phyloP scores from a whole-genome alignment of 2,329 filamentous ascomycete species.

The Penicillium brevicompactum region DNA sequence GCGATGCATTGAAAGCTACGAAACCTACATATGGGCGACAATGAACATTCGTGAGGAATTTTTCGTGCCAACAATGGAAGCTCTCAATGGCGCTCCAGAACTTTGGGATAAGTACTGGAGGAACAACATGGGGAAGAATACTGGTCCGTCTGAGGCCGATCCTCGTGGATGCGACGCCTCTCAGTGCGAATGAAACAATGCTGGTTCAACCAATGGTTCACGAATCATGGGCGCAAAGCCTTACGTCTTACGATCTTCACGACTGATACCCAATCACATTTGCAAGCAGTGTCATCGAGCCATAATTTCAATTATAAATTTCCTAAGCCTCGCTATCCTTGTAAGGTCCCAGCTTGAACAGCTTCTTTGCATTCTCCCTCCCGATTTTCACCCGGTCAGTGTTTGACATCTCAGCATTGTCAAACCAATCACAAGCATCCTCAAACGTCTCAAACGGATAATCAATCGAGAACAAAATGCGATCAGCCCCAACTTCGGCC shows the following conservation, averaged over 20 bases:
- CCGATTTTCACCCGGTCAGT: constrained; percentile 46
- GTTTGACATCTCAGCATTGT: constrained; percentile 41
- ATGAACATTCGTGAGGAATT: constrained; percentile 16
- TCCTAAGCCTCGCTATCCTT: constrained; percentile 33
- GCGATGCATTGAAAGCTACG: constrained; percentile 25
- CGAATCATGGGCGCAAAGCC: not conserved
- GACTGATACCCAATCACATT: not conserved
- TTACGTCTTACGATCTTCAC: not conserved
- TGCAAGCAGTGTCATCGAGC: not conserved
- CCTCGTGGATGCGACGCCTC: too few species aligned
- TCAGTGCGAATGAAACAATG: too few species aligned
- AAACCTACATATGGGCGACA: constrained; percentile 15
- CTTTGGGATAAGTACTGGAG: constrained; percentile 11
- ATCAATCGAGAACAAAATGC: constrained; percentile 46
- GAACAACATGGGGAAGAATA: not conserved
- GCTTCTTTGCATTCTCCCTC: constrained; percentile 49
- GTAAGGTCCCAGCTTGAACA: constrained; percentile 42
- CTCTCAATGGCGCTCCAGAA: constrained; percentile 11
- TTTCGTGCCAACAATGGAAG: constrained; percentile 12
- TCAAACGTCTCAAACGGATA: constrained; percentile 45
- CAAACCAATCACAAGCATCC: constrained; percentile 49
- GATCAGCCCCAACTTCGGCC: constrained; percentile 41
- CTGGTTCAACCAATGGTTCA: not conserved
- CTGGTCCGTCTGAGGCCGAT: not conserved
- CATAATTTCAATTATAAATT: not conserved